phyloP scores from a whole-genome alignment of 164 flowering plant genomes.

The Liriodendron chinense region DNA sequence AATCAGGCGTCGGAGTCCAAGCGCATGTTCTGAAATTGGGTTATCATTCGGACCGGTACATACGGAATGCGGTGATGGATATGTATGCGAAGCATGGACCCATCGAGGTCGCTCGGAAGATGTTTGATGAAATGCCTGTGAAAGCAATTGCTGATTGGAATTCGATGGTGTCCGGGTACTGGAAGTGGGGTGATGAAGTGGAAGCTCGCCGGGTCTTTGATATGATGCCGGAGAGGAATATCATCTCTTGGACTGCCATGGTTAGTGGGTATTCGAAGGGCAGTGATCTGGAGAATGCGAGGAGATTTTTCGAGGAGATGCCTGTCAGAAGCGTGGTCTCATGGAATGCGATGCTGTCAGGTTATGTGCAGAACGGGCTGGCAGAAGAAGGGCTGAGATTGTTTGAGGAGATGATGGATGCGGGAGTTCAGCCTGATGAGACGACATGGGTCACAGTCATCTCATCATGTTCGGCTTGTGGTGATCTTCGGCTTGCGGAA shows the following conservation, averaged over 20 bases:
- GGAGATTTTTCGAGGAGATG: slow-evolving; percentile 54
- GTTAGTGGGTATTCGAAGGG: slow-evolving; percentile 53
- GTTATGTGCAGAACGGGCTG: slow-evolving; percentile 60
- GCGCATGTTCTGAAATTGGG: slow-evolving; percentile 29
- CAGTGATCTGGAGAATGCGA: slow-evolving; percentile 48
- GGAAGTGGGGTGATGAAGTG: slow-evolving; percentile 48
- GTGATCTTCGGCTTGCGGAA: slow-evolving; percentile 50
- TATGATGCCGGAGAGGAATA: slow-evolving; percentile 56
- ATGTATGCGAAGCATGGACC: slow-evolving; percentile 45
- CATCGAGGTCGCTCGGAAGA: slow-evolving; percentile 28
- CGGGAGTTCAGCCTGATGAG: slow-evolving; percentile 47
- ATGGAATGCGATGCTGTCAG: slow-evolving; percentile 83
- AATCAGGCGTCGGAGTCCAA: slow-evolving; percentile 10
- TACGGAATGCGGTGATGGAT: slow-evolving; percentile 49
- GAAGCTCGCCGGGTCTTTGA: slow-evolving; percentile 49
- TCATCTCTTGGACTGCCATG: slow-evolving; percentile 83
- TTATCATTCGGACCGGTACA: slow-evolving; percentile 26
- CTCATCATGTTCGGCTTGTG: slow-evolving; percentile 44
- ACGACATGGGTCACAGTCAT: slow-evolving; percentile 65
- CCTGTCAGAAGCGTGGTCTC: slow-evolving; percentile 65
- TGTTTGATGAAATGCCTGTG: slow-evolving; percentile 69
- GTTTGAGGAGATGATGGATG: slow-evolving; percentile 52
- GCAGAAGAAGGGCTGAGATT: slow-evolving; percentile 43
- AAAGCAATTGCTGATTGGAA: slow-evolving; percentile 58
- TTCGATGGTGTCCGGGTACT: slow-evolving; percentile 61